Evolutionary conservation across 441 rosid genomes (phyloP).

Genomic region (Erysimum pusillum): DNA sequence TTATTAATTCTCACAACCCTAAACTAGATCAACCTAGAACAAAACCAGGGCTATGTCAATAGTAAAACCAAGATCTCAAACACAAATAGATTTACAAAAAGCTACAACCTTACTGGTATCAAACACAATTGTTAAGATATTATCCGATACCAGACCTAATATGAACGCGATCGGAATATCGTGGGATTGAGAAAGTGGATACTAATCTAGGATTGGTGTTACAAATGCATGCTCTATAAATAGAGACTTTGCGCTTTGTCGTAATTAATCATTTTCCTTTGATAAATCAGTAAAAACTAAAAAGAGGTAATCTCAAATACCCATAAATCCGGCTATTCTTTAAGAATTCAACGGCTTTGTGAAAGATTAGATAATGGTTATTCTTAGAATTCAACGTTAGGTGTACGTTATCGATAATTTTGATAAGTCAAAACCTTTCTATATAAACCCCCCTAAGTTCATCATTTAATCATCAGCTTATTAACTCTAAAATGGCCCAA

Average conservation of each 20-base stretch:
- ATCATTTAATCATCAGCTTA: constrained; percentile 2
- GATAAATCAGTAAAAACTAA: background rate
- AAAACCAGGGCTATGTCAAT: too few species aligned
- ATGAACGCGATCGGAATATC: too few species aligned
- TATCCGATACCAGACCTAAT: too few species aligned
- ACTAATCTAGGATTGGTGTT: too few species aligned
- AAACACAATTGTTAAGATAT: too few species aligned
- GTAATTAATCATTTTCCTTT: background rate
- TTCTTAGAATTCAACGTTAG: background rate
- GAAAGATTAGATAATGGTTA: background rate
- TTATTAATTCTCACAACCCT: too few species aligned
- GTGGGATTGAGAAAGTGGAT: too few species aligned
- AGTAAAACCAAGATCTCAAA: too few species aligned
- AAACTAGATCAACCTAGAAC: too few species aligned
- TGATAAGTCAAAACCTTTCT: background rate
- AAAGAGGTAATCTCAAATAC: background rate
- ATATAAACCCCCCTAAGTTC: constrained; percentile 2
- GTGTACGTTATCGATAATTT: background rate
- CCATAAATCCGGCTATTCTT: background rate
- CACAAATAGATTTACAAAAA: too few species aligned
- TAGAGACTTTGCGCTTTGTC: background rate
- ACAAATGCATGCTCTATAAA: background rate
- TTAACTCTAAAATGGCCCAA: background rate
- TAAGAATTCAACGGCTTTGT: background rate
- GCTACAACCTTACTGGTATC: too few species aligned